Percentiles rank a stretch among this genome's conserved stretches.
Conservation (phyloP, 306 rosid genomes). For the Sicyos edulis region DNA sequence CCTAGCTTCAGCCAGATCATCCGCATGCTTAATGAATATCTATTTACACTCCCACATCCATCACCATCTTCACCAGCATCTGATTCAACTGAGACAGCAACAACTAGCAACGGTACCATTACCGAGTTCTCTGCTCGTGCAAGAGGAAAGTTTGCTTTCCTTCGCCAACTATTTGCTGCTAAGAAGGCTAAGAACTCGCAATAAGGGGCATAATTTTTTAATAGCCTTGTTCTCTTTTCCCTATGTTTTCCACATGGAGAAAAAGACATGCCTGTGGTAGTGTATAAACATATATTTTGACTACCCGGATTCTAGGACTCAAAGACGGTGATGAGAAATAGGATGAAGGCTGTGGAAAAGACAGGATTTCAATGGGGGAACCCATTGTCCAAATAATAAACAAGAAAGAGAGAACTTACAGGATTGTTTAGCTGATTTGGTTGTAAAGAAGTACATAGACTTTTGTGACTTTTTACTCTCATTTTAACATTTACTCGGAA, state of each 20-base stretch:
- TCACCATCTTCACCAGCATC: constrained; percentile 42
- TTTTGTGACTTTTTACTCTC: constrained; percentile 12
- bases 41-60: constrained; percentile 57
- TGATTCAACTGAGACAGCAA: constrained; percentile 35
- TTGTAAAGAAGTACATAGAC: constrained; percentile 27
- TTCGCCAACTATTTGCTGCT: constrained; percentile 73
- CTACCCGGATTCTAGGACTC: constrained; percentile 2
- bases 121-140: constrained; percentile 56
- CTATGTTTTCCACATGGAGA: constrained; percentile 19
- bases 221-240: constrained; percentile 30
- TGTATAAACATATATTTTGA: constrained; percentile 4
- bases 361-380: constrained; percentile 3
- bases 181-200: constrained; percentile 66
- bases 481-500: constrained; percentile 1
- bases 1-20: constrained; percentile 80
- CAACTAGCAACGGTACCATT: constrained; percentile 49
- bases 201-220: constrained; percentile 35
- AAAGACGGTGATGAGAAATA: background rate
- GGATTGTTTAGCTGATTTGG: constrained; percentile 26
- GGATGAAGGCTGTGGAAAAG: constrained; percentile 16
- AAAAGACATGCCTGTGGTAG: constrained; percentile 18
- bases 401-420: constrained; percentile 5
- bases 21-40: constrained; percentile 70
- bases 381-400: constrained; percentile 17
- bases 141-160: constrained; percentile 71